phyloP scores from a whole-genome alignment of 768 basidiomycete genomes.

The Peribolospora baueri region DNA sequence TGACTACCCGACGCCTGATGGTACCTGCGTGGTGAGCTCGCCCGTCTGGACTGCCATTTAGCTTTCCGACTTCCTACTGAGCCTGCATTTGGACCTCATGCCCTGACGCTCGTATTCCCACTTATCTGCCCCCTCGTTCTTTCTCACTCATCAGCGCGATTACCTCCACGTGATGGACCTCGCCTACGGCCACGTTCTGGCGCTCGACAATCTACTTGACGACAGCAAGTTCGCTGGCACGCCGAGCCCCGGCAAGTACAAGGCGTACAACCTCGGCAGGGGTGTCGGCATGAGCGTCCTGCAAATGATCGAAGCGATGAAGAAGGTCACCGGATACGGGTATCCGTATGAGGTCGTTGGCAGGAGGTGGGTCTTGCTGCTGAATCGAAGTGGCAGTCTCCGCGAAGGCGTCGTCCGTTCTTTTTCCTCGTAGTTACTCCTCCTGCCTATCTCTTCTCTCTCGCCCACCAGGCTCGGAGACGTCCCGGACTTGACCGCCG shows the following conservation, averaged over 20 bases:
- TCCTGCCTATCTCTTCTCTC: background rate
- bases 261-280: conserved; percentile 90
- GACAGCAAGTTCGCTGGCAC: conserved; percentile 22
- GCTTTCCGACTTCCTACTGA: background rate
- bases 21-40: conserved; percentile 91
- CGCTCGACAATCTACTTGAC: conserved; percentile 49
- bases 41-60: conserved; percentile 25
- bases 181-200: conserved; percentile 75
- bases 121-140: background rate
- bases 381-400: too few species aligned
- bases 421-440: background rate
- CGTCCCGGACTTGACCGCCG: conserved; percentile 85
- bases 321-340: conserved; percentile 60
- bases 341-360: conserved; percentile 77
- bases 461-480: conserved; percentile 47
- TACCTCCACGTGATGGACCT: conserved; percentile 44
- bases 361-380: conserved; percentile 38
- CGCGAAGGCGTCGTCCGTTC: background rate
- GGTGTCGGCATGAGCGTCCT: conserved; percentile 79
- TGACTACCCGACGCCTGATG: conserved; percentile 88
- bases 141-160: conserved; percentile 7
- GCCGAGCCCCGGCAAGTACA: conserved; percentile 32
- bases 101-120: background rate
- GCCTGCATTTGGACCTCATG: background rate
- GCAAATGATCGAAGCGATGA: conserved; percentile 86